These are phyloP conservation scores for Marasmius sp. DNA, from an alignment of 1,284 basidiomycete species.

Conservation along the genomic window DNA sequence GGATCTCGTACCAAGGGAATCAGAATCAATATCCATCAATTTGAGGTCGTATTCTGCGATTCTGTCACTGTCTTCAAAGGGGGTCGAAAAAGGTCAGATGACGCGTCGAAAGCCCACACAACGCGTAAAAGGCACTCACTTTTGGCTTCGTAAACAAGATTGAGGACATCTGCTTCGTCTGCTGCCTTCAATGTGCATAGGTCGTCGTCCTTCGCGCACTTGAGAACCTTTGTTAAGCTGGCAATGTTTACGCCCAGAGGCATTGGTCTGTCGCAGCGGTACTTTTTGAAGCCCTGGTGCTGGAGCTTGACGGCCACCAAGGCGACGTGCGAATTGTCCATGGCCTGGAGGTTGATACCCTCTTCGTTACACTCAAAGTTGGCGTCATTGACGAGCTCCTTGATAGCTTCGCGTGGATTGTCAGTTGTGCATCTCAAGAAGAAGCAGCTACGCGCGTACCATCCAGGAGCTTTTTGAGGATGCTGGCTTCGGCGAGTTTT, in stretches of 20 bases:
- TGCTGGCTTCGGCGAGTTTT: slow-evolving; percentile 78
- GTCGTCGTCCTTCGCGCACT: slow-evolving; percentile 97
- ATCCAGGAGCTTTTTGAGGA: slow-evolving; percentile 86
- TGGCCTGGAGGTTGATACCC: slow-evolving; percentile 93
- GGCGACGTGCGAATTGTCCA: slow-evolving; percentile 99
- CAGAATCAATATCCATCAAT: slow-evolving; percentile 98
- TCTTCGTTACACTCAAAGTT: slow-evolving; percentile 99
- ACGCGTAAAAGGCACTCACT: slow-evolving; percentile 50
- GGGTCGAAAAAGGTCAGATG: slow-evolving; percentile 13
- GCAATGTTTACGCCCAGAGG: slow-evolving; percentile 89
- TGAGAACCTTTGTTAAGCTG: slow-evolving; percentile 93
- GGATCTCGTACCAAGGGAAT: slow-evolving; percentile 79
- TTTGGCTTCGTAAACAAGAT: slow-evolving; percentile 89
- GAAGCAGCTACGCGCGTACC: slow-evolving; percentile 46
- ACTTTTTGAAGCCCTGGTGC: slow-evolving; percentile 80
- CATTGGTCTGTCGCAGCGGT: slow-evolving; percentile 96
- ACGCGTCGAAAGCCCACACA: slow-evolving; percentile 6
- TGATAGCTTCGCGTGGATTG: slow-evolving; percentile 70
- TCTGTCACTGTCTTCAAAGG: slow-evolving; percentile 77
- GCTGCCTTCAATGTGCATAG: slow-evolving; percentile 88
- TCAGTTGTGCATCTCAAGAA: neutral
- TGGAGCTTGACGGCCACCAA: slow-evolving; percentile 86
- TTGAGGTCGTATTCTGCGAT: slow-evolving; percentile 99
- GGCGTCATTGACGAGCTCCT: slow-evolving; percentile 96
- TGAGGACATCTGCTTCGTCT: slow-evolving; percentile 90